Evolutionary conservation across 495 filamentous ascomycete species (phyloP), one percentile per base, ranked within the genome.

Genomic region (Annulohypoxylon bovei): DNA sequence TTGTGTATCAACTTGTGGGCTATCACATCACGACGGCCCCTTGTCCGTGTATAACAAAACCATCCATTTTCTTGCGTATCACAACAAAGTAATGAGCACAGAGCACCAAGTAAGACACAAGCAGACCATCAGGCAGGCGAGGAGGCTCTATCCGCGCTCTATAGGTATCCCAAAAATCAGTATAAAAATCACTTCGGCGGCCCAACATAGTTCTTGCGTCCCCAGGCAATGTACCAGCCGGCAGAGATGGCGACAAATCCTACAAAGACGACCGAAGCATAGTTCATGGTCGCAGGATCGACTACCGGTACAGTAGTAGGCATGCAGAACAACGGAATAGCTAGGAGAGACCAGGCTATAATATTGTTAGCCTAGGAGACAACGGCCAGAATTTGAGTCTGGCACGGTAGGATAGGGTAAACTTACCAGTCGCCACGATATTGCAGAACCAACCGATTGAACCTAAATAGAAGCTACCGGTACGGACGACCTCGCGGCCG

Each of bases 181-280:
- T n/a, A n/a, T n/a, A 56, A 52, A 64, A 53, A 27, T 70, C 69
- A 74, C 14, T 76, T 79, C 4, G 90, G 89, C 0, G 91, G 91
- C 0, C 91, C 91, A 8, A 80, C 84, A 75, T 92, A 93, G 69
- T 90, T 82, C 77, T 89, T 89, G 63, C 88, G 85, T 35, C 91
- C 91, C 82, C 91, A 83, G 8, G 67, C 76, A 16, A 76, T 20
- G 63, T 84, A 84, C 81, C 81, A 83, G 11, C 49, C 49, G 11
- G 14, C 49, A 3, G 81, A 83, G 42, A 89, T 79, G 6, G 78
- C 73, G 25, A 87, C 83, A 58, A 91, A 90, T 3, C 85, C 89
- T 18, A 91, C 86, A 28, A 84, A 80, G 0, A 89, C 89, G 0
- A 90, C 89, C 3, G 87, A 84, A 0, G 89, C 90, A 71, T 90